These are phyloP conservation scores for Priceomyces castillae DNA, from an alignment of 805 yeast species.

Conservation along the genomic window DNA sequence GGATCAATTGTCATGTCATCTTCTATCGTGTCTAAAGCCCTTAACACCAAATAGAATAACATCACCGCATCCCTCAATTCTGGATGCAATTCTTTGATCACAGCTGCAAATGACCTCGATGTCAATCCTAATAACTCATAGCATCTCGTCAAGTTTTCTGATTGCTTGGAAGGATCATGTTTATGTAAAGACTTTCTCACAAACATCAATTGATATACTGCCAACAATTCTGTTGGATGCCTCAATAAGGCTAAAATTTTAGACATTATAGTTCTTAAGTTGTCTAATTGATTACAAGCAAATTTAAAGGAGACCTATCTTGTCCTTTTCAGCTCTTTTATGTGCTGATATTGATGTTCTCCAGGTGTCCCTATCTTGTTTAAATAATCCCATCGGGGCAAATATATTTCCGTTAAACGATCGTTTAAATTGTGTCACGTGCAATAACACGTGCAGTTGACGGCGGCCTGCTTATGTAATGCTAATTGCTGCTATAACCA, in stretches of 20 bases:
- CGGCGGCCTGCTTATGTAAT: no score
- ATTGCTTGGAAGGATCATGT: conserved; percentile 30
- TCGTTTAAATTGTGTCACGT: no score
- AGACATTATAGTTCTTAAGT: conserved; percentile 43
- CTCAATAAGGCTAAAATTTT: conserved; percentile 54
- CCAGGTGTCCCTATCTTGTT: no score
- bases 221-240: conserved; percentile 71
- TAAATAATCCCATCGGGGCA: no score
- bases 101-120: conserved; percentile 93
- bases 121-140: conserved; percentile 64
- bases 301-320: no score
- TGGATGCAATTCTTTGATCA: conserved; percentile 86
- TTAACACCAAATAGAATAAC: conserved; percentile 79
- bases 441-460: no score
- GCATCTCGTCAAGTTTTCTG: conserved; percentile 50
- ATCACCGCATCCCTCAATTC: conserved; percentile 77
- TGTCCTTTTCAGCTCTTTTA: no score
- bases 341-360: no score
- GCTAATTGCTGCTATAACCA: no score
- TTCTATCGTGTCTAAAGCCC: conserved; percentile 94
- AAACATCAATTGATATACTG: conserved; percentile 58
- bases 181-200: conserved; percentile 57
- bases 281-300: no score
- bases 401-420: no score
- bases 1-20: conserved; percentile 90